Conservation (phyloP, 2,329 filamentous ascomycete genomes). For the Ophiostoma piceae region DNA sequence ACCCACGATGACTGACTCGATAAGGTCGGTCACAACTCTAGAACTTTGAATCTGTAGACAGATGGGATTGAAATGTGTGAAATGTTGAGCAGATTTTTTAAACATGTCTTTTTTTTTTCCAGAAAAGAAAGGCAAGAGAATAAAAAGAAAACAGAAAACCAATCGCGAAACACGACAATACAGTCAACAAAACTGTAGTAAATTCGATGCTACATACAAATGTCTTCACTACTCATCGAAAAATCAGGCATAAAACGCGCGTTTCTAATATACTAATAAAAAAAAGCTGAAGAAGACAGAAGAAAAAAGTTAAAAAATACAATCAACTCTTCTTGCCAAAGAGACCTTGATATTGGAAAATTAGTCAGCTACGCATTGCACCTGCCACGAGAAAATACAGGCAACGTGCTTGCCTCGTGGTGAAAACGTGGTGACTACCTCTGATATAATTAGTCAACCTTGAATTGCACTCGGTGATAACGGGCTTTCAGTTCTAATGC, state of each 20-base stretch:
- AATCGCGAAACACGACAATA: too few species aligned
- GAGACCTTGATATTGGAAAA: neutral
- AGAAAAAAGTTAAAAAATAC: too few species aligned
- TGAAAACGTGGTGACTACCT: neutral
- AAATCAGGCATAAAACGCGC: too few species aligned
- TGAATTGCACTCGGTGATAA: neutral
- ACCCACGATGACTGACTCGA: slow-evolving; percentile 10
- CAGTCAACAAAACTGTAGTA: too few species aligned
- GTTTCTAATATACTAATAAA: too few species aligned
- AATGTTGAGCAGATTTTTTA: too few species aligned
- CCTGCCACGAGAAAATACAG: neutral
- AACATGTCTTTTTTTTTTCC: too few species aligned
- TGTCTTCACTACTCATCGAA: too few species aligned
- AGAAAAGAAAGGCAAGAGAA: too few species aligned
- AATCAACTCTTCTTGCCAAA: neutral
- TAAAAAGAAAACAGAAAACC: too few species aligned
- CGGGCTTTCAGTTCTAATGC: neutral
- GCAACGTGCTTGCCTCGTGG: neutral
- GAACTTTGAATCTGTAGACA: neutral
- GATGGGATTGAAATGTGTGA: neutral
- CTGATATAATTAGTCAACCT: neutral
- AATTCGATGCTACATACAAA: too few species aligned
- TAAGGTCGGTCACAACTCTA: neutral
- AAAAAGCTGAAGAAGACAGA: too few species aligned
- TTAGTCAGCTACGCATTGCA: neutral